Conservation (phyloP, 768 basidiomycete genomes). For the Suillus occidentalis region DNA sequence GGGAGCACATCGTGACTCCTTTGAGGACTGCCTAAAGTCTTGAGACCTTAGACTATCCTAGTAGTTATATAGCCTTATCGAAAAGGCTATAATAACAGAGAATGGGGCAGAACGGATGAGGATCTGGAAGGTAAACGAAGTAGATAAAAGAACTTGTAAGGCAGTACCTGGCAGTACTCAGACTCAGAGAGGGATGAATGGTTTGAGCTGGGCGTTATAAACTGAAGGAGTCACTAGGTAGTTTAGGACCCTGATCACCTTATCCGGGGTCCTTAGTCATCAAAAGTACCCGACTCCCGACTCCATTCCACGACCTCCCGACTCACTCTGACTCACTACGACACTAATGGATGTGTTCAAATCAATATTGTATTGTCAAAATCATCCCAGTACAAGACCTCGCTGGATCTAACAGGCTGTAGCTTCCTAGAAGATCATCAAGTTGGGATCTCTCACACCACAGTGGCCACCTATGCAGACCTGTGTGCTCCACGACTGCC, state of each 20-base stretch:
- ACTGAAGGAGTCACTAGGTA: slow-evolving; percentile 34
- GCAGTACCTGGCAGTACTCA: slow-evolving; percentile 20
- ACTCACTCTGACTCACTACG: slow-evolving; percentile 14
- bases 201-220: slow-evolving; percentile 28
- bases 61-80: slow-evolving; percentile 23
- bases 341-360: too few relatives aligned
- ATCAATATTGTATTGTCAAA: too few relatives aligned
- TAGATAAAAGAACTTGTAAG: slow-evolving; percentile 16
- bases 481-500: neutral
- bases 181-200: neutral
- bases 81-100: slow-evolving; percentile 21
- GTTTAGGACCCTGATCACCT: slow-evolving; percentile 26
- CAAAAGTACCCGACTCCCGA: neutral
- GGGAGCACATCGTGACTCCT: slow-evolving; percentile 41
- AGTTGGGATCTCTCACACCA: too few relatives aligned
- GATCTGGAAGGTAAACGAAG: slow-evolving; percentile 7
- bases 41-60: slow-evolving; percentile 44
- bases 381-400: too few relatives aligned
- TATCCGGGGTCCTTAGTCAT: slow-evolving; percentile 22
- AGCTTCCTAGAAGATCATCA: too few relatives aligned
- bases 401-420: too few relatives aligned
- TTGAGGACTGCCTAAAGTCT: slow-evolving; percentile 33
- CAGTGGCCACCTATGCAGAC: too few relatives aligned
- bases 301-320: slow-evolving; percentile 9
- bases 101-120: neutral